Evolutionary conservation across 345 rosid genomes (phyloP), one percentile per base, ranked within the genome.

Genomic region (Atalantia buxifolia): DNA sequence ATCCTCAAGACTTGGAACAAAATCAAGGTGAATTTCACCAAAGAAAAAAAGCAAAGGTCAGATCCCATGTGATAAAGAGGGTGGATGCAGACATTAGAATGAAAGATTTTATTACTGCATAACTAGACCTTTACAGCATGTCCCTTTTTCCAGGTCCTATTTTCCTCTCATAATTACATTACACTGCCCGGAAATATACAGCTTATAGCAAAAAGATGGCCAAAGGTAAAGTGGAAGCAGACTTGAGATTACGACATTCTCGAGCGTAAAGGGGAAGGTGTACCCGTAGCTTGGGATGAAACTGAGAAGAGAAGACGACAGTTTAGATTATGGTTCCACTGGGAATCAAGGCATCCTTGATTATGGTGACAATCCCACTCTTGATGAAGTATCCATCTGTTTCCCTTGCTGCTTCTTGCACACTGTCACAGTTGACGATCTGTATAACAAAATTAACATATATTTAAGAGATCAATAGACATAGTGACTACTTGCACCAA

Each of bases 351-450:
- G 98, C 98, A 76, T 95, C 98, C 89, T 92, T 95, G 83, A 95
- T 93, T 67, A 95, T 90, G 8, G 98, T 93, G 65, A 95, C 98
- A 30, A 95, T 95, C 72, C 98, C 98, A 22, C 98, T 93, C 92
- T 95, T 95, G 45, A 95, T 95, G 87, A 95, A 95, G 81, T 90
- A 93, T 74, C 98, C 98, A 84, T 95, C 98, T 1, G 98, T 91
- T 83, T 95, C 98, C 69, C 98, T 89, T 0, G 98, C 98, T 2
- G 98, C 93, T 88, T 95, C 98, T 92, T 93, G 98, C 72, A 95
- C 98, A 27, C 81, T 85, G 88, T 92, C 95, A 1, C 86, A 66
- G 76, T 95, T 95, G n/a, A 95, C 71, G 81, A 95, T 95, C 98
- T 95, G 90, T 77, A 67, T 8, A 2, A 2, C 36, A 62, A 30